Conservation (phyloP, 371 early-diverging fungal genomes). For the Circinella umbellata region DNA sequence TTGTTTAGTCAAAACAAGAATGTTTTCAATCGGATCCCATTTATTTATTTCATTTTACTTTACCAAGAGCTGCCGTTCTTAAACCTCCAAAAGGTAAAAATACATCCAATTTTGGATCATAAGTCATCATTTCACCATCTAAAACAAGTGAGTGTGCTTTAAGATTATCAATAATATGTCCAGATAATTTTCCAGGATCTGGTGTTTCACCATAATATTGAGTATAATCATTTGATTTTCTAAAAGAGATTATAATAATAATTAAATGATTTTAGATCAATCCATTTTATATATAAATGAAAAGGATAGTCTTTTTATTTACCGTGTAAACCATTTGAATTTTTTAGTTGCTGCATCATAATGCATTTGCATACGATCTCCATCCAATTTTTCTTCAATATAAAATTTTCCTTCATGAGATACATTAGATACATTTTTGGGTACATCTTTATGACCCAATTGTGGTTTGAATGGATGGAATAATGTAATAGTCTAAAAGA, state of each 20-base stretch:
- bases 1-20: not conserved
- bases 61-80: conserved; percentile 65
- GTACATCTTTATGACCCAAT: conserved; percentile 44
- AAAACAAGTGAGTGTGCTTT: conserved; percentile 38
- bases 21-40: not conserved
- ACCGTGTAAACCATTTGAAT: conserved; percentile 66
- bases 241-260: not conserved
- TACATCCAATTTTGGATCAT: conserved; percentile 57
- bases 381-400: conserved; percentile 83
- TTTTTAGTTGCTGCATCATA: conserved; percentile 44
- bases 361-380: conserved; percentile 79
- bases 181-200: conserved; percentile 23
- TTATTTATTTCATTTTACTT: not conserved
- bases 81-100: conserved; percentile 75
- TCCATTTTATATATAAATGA: not conserved
- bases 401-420: conserved; percentile 57
- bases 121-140: conserved; percentile 80
- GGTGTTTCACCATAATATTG: conserved; percentile 61
- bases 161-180: conserved; percentile 22
- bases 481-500: conserved; percentile 47
- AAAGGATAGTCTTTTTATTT: not conserved
- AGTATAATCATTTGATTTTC: conserved; percentile 64
- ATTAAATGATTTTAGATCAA: not conserved
- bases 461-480: conserved; percentile 66
- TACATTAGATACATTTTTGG: conserved; percentile 50